Base-by-base conservation (phyloP, 169 alveolate species). In the Plasmodium vinckei region DNA sequence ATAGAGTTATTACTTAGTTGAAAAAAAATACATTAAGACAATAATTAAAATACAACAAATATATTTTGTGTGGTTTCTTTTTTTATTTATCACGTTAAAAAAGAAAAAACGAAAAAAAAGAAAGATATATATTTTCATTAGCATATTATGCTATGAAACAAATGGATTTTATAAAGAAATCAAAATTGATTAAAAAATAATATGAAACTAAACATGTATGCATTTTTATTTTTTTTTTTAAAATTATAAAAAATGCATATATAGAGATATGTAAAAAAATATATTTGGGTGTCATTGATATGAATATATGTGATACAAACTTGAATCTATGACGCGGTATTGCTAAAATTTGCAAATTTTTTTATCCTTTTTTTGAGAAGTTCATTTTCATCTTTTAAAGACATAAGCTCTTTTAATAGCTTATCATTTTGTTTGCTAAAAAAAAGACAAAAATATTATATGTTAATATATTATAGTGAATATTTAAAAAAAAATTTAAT, bases 341-440 rank as follows among this genome's bases (percentile, higher is more conserved):
- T 51, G 21, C 59, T 15, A 51, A 25, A 42, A 59, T 75, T 75
- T 17, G 88, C 73, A 19, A 75, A 44, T 56, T 75, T 75, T 75
- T 75, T 75, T 12, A 75, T 75, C 54, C 88, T 61, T 63, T 75
- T 75, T 75, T 75, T 75, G 23, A 75, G 60, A 15, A 75, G 44
- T 17, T 75, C 88, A 44, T 75, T 75, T 75, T 75, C 88, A 61
- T 65, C 75, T n/a, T 54, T 63, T 75, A 75, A 54, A 23, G 73
- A 60, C 4, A 42, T 25, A 51, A 75, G 23, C 54, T 75, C 88
- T 25, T 75, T 75, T 7, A 75, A 54, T 23, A 75, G 70, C 49
- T 75, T 63, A 21, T 47, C 54, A 15, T 47, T 47, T 15, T 75
- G 75, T 15, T 73, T 73, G 21, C 88, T 73, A 53, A 65, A 53